Base-by-base conservation (phyloP, 768 basidiomycete genomes). In the Boletus insuetus region DNA sequence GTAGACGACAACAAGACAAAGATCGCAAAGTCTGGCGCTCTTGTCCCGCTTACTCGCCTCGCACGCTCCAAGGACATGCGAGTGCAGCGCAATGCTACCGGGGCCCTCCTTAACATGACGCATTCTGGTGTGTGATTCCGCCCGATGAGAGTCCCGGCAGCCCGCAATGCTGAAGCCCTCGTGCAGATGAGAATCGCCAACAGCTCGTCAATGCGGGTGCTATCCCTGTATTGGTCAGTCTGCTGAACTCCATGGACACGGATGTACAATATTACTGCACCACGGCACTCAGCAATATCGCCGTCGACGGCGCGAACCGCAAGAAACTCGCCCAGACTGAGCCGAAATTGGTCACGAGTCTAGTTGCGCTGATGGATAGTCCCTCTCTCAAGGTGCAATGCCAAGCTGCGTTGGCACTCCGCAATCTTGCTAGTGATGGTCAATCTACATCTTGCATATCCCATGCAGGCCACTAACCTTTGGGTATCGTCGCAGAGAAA, bases 251-350 rank as follows among this genome's bases (percentile, higher is more conserved):
- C 6, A 85, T 90, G 46, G 97, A 99, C 70, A 99, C 97, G n/a
- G 97, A 99, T 68, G 97, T 99, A 3, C 97, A 99, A 71, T 99
- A 99, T 68, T 99, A 99, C 70, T 99, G 97, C 74, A 99, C 97
- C 7, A 99, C 97, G 13, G 97, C 97, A 7, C 74, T 99, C 64
- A 94, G 91, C 70, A 99, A 99, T 67, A 99, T 99, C 61, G 97
- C 97, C 34, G 97, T 99, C 8, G 97, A 99, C 74, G 90, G 93
- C 85, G 63, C 57, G 71, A 99, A 98, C 73, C 80, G 97, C 62
- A 95, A 94, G 81, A 96, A 95, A 72, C 80, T 99, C 26, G 92
- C 95, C 3, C 84, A 90, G 67, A 91, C 84, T 60, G 97, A 99
- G 73, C 94, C 95, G 11, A 97, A 92, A 69, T 79, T 99, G 24